Evolutionary conservation across 495 filamentous ascomycete genomes (phyloP), one percentile per base, ranked within the genome.

Genomic region (Ramalina peruviana): DNA sequence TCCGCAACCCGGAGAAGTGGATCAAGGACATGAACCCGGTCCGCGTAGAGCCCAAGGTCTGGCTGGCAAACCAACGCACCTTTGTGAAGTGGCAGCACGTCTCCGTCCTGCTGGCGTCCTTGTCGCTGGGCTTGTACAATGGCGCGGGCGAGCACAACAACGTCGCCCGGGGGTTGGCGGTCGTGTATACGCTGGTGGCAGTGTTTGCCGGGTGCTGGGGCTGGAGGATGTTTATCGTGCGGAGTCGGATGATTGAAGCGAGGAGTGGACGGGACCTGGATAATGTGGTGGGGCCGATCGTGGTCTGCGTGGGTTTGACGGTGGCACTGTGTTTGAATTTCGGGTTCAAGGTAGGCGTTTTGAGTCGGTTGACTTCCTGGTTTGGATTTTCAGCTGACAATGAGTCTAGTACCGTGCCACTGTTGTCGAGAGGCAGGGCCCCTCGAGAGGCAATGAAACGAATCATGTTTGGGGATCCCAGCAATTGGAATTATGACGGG

Each of bases 61-160:
- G 92, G 89, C 83, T 98, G 33, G 92, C 92, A 43, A 98, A 98
- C 62, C 86, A 98, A 67, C 42, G 92, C 41, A 98, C 92, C 0
- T 98, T 94, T 59, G 79, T 98, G 63, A 95, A 94, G 62, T 98
- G 92, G 92, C 83, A 95, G 64, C 88, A 97, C 60, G 84, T 97
- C 55, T 82, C 78, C 47, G 74, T 98, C 21, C 72, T 97, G 25
- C 77, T 97, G 7, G 88, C 87, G 10, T 79, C 78, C 21, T 64
- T 98, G 26, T 85, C 86, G 3, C 68, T 98, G 21, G 86, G 81
- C 38, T 67, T 98, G 27, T 95, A 88, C 65, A 92, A 89, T 58
- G 86, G 92, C 0, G 83, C 88, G 12, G 83, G 85, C 20, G 67
- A 79, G 60, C 58, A 71, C 52, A 86, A 94, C 60, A 64, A 67